Conservation (phyloP, 371 early-diverging fungal species). For the Mucor indicus region DNA sequence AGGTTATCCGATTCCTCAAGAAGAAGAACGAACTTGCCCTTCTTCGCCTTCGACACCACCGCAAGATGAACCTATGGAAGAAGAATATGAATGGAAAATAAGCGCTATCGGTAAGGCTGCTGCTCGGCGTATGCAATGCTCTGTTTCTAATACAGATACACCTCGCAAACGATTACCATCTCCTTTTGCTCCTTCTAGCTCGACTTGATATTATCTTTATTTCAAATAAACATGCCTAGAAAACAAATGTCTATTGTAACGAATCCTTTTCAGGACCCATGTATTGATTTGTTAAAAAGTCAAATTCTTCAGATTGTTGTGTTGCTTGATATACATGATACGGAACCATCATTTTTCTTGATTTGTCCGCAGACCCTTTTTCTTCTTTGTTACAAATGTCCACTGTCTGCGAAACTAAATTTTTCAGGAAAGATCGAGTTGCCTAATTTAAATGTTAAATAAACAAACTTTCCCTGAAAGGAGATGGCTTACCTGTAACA, state of each 20-base stretch:
- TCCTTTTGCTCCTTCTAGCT: conserved; percentile 9
- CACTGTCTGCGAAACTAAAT: conserved; percentile 22
- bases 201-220: conserved; percentile 5
- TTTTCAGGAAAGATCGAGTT: conserved; percentile 27
- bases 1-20: conserved; percentile 27
- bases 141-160: conserved; percentile 6
- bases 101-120: conserved; percentile 16
- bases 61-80: conserved; percentile 1
- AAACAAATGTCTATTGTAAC: neutral
- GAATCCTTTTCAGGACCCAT: conserved; percentile 31
- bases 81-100: conserved; percentile 3
- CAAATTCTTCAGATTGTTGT: conserved; percentile 41
- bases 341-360: conserved; percentile 45
- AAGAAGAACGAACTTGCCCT: conserved; percentile 1
- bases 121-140: conserved; percentile 13
- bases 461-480: neutral
- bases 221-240: neutral
- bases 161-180: conserved; percentile 10
- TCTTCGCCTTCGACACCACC: neutral
- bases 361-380: conserved; percentile 17
- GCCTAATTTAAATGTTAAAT: conserved; percentile 8
- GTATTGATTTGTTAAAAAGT: conserved; percentile 53
- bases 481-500: conserved; percentile 20
- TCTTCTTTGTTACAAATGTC: conserved; percentile 26
- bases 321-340: conserved; percentile 50